Base-by-base conservation (phyloP, 1,284 basidiomycete species). In the Sphaerobolus stellatus region DNA sequence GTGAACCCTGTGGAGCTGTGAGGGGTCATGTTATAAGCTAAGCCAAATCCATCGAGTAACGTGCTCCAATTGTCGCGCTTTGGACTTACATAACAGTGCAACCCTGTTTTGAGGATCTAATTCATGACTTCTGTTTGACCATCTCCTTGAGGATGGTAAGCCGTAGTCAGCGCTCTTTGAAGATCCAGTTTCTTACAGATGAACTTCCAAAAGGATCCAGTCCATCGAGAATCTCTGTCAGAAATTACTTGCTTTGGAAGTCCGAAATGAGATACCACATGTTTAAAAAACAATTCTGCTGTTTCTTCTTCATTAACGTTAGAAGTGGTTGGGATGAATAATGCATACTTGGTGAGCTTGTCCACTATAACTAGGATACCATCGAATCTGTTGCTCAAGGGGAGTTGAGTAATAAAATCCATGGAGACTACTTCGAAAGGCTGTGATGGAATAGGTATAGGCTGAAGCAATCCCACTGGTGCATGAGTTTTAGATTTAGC, bases 21-120 rank as follows among this genome's bases (percentile, higher is more conserved):
- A 18, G 63, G 56, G 6, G 58, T 44, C 40, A 77, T 78, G 59
- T 81, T 80, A 62, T 74, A 77, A 0, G 67, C 62, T 38, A 81
- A 81, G 59, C 78, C 71, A 0, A 74, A 74, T 5, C 76, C 54
- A 0, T 74, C 68, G 0, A 81, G 67, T 16, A 71, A 70, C 2
- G 71, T 7, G 0, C 62, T 57, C 80, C 79, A 82, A 6, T 79
- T 70, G 25, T 64, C 62, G 54, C 81, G 77, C 24, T 75, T 62
- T 29, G 68, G 61, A 18, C 71, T 66, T 3, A 76, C 64, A 52
- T 71, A 65, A 54, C 67, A 74, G 0, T 64, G 63, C 1, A 78
- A 55, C n/a, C 59, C 59, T 52, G 75, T 73, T 40, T 65, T 63
- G 3, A 65, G 43, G 1, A 43, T 50, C 44, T 59, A 49, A 31